Evolutionary conservation across 805 yeast species (phyloP).

Genomic region (Candida dendrica): DNA sequence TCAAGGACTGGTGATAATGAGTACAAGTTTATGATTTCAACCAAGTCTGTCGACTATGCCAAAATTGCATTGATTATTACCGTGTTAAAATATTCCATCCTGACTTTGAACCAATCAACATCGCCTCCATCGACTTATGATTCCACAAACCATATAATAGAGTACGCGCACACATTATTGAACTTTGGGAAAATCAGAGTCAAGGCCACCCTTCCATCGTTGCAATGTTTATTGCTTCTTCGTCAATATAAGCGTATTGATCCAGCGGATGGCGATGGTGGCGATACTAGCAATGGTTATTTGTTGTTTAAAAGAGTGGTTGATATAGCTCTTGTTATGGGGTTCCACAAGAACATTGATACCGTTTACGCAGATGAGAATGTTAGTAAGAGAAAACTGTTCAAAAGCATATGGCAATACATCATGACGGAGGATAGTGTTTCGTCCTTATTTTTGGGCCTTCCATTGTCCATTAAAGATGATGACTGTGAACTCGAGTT

Average conservation of each 20-base stretch:
- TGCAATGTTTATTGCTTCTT: slow-evolving; percentile 14
- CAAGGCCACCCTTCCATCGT: slow-evolving; percentile 13
- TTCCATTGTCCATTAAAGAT: slow-evolving; percentile 16
- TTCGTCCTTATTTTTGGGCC: slow-evolving; percentile 12
- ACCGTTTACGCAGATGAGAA: slow-evolving; percentile 7
- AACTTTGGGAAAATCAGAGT: slow-evolving; percentile 6
- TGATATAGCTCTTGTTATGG: slow-evolving; percentile 18
- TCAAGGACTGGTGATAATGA: slow-evolving; percentile 3
- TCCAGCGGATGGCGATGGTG: slow-evolving; percentile 17
- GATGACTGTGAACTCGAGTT: slow-evolving; percentile 3
- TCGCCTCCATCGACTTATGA: slow-evolving; percentile 4
- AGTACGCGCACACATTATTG: slow-evolving; percentile 11
- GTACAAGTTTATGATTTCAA: slow-evolving; percentile 4
- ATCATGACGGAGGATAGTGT: slow-evolving; percentile 12
- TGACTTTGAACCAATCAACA: slow-evolving; percentile 4
- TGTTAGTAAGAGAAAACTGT: not conserved
- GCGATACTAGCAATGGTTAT: slow-evolving; percentile 11
- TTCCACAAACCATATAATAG: slow-evolving; percentile 7
- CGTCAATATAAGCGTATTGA: slow-evolving; percentile 9
- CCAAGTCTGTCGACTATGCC: slow-evolving; percentile 13
- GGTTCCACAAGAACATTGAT: slow-evolving; percentile 17
- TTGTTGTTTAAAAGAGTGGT: slow-evolving; percentile 12
- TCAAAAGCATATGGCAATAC: slow-evolving; percentile 13
- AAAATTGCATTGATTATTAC: slow-evolving; percentile 12
- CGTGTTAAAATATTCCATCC: slow-evolving; percentile 6